phyloP scores from a whole-genome alignment of 1,284 basidiomycete species.

The Ganoderma sp. region DNA sequence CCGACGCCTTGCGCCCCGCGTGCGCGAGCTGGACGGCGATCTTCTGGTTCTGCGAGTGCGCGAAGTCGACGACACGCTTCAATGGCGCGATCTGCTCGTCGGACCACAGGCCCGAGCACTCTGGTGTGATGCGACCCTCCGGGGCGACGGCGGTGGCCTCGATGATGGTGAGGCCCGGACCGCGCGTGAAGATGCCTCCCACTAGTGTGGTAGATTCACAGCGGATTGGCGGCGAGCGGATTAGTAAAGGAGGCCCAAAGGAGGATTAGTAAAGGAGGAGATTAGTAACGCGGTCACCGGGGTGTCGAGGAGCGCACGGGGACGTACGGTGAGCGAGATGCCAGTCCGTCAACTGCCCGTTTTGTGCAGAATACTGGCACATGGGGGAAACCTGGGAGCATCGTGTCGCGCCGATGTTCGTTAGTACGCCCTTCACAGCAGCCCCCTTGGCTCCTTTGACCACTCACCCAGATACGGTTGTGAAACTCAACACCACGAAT shows the following conservation, averaged over 20 bases:
- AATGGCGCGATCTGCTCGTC: conserved; percentile 72
- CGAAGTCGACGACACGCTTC: conserved; percentile 69
- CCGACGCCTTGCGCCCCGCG: conserved; percentile 77
- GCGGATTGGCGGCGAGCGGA: neutral
- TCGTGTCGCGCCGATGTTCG: too few relatives aligned
- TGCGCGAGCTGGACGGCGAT: conserved; percentile 81
- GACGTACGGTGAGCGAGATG: conserved; percentile 72
- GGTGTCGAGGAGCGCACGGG: neutral
- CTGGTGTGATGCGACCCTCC: conserved; percentile 78
- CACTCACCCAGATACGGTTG: conserved; percentile 64
- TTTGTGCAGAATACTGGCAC: conserved; percentile 75
- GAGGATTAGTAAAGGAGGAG: conserved; percentile 1
- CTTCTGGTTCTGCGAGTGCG: conserved; percentile 65
- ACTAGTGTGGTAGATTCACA: conserved; percentile 34
- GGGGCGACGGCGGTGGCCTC: conserved; percentile 78
- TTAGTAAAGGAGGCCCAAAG: neutral
- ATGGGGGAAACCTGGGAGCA: conserved; percentile 57
- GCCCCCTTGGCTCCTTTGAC: neutral
- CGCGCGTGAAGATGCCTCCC: conserved; percentile 49
- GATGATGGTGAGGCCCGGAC: conserved; percentile 64
- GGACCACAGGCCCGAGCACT: conserved; percentile 75
- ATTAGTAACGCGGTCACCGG: conserved; percentile 4
- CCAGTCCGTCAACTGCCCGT: conserved; percentile 74
- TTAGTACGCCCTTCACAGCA: neutral
- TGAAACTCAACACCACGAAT: conserved; percentile 69